A percentile compares a stretch with the other conserved stretches of the same genome.
Conservation (phyloP, 2,329 filamentous ascomycete species). For the Botryotinia narcissicola region DNA sequence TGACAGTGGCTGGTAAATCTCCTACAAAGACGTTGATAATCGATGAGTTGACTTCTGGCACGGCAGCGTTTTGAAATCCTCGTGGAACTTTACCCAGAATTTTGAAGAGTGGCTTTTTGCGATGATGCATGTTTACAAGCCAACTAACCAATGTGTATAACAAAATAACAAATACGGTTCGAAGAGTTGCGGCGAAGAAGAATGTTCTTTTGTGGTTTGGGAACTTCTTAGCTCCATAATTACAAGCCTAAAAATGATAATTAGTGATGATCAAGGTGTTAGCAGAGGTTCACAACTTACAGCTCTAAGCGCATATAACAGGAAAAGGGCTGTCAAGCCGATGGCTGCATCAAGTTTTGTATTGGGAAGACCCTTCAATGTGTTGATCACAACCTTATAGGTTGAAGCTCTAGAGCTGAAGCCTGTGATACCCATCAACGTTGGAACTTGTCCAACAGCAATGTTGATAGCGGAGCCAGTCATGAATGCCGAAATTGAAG, state of each 20-base stretch:
- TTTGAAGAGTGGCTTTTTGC: constrained; percentile 63
- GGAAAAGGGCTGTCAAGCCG: constrained; percentile 74
- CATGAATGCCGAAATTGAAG: constrained; percentile 93
- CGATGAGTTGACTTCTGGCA: constrained; percentile 63
- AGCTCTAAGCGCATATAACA: constrained; percentile 74
- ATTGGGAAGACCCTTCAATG: constrained; percentile 65
- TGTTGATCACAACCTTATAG: constrained; percentile 81
- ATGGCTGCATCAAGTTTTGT: constrained; percentile 79
- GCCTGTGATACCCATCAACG: constrained; percentile 74
- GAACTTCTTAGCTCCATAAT: constrained; percentile 62
- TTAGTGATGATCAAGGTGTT: background rate
- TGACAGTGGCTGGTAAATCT: constrained; percentile 80
- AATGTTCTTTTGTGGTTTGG: constrained; percentile 69
- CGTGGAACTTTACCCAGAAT: constrained; percentile 76
- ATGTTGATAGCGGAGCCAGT: constrained; percentile 93
- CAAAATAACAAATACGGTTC: constrained; percentile 87
- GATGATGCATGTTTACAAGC: constrained; percentile 70
- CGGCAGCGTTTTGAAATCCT: constrained; percentile 78
- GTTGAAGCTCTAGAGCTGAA: constrained; percentile 70
- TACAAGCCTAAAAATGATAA: constrained; percentile 48
- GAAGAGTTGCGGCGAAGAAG: constrained; percentile 89
- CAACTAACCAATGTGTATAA: constrained; percentile 91
- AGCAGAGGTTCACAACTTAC: background rate
- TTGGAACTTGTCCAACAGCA: constrained; percentile 75
- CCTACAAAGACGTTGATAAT: constrained; percentile 67